Base-by-base conservation (phyloP, 78 protist species). In the Paulinella micropora region DNA sequence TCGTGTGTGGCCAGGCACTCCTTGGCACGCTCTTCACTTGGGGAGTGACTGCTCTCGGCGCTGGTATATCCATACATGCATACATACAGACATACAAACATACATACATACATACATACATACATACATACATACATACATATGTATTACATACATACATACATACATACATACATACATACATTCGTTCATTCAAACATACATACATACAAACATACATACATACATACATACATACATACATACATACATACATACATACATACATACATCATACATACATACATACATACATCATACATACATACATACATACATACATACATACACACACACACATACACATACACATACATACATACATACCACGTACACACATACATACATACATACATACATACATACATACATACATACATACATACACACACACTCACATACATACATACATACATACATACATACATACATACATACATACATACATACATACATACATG, bases 11-110 rank as follows among this genome's bases (percentile, higher is more conserved):
- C 34, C 92, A 90, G 37, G 92, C 89, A 6, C 86, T 90, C 23
- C 34, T 79, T 2, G 89, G 90, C 81, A 91, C 93, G 32, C 85
- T 87, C 34, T 81, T 91, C 37, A 91, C 93, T 37, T 87, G 90
- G 93, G 87, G 87, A 0, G 85, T 87, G 73, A 91, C 93, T 26
- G 93, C 93, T 15, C 73, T 51, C 73, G 6, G 73, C 15, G 6
- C 15, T 51, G 73, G 6, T 51, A 51, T 51, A 51, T 51, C 32
- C 15, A 51, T 15, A 51, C 73, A 51, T 15, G 15, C 73, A 51
- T 51, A 51, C 15, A 51, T 51, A 51, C 15, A 51, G 6, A 51
- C 15, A 51, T 51, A 51, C 73, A 51, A 6, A 51, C 73, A 51
- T 15, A 51, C 15, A 51, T 51, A 51, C 15, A 51, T 51, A 51